Evolutionary conservation across 1,139 yeast species (phyloP).

Genomic region (Casaregolazyma lundiana): DNA sequence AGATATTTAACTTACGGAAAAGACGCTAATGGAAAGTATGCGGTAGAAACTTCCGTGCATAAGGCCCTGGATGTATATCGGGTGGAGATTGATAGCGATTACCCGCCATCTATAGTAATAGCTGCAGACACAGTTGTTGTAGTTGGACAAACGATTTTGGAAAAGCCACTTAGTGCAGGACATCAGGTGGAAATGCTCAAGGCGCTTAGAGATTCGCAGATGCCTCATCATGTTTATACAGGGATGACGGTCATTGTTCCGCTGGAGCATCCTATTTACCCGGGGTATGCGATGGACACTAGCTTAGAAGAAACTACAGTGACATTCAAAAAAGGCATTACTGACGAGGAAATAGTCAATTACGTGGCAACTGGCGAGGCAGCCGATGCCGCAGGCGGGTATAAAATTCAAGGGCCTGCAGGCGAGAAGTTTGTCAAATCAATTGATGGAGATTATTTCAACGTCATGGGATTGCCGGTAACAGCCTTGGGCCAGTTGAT

Average conservation of each 20-base stretch:
- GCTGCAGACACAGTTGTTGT: slow-evolving; percentile 84
- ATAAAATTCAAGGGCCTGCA: slow-evolving; percentile 72
- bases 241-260: slow-evolving; percentile 57
- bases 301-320: slow-evolving; percentile 46
- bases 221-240: slow-evolving; percentile 56
- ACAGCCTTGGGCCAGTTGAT: slow-evolving; percentile 48
- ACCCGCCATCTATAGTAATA: slow-evolving; percentile 43
- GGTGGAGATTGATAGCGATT: slow-evolving; percentile 35
- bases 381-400: slow-evolving; percentile 84
- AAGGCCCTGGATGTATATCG: slow-evolving; percentile 60
- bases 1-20: neutral
- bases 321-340: slow-evolving; percentile 43
- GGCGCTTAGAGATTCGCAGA: slow-evolving; percentile 40
- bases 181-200: slow-evolving; percentile 50
- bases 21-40: slow-evolving; percentile 43
- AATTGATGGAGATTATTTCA: slow-evolving; percentile 76
- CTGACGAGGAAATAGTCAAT: slow-evolving; percentile 49
- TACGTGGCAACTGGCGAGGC: slow-evolving; percentile 77
- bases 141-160: slow-evolving; percentile 56
- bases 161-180: slow-evolving; percentile 61
- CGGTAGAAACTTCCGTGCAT: slow-evolving; percentile 58
- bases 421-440: slow-evolving; percentile 53
- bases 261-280: slow-evolving; percentile 35
- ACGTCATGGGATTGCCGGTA: slow-evolving; percentile 87
- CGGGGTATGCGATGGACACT: slow-evolving; percentile 38